A percentile compares a stretch with the other conserved stretches of the same genome.
phyloP scores from a whole-genome alignment of 169 alveolate genomes.

The Plasmodium chabaudi region DNA sequence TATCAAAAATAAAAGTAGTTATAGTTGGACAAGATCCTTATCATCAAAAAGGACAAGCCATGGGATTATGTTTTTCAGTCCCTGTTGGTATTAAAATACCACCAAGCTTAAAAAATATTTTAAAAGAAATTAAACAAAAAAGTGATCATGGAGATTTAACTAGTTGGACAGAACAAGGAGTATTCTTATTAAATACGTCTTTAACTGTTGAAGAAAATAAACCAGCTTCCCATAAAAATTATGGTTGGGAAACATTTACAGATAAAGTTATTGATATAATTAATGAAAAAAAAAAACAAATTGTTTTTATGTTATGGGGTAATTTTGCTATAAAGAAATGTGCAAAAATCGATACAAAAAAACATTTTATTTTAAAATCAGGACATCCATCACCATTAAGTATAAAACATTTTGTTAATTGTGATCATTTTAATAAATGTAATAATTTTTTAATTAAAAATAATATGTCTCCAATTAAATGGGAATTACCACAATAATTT shows the following conservation, averaged over 20 bases:
- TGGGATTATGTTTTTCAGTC: slow-evolving; percentile 98
- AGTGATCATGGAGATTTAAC: slow-evolving; percentile 96
- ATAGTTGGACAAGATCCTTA: slow-evolving; percentile 99
- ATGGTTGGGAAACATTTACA: slow-evolving; percentile 95
- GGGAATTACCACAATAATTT: slow-evolving; percentile 80
- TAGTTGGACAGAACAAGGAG: slow-evolving; percentile 99
- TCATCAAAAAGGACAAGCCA: slow-evolving; percentile 97
- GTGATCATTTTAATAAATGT: slow-evolving; percentile 90
- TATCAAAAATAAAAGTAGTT: slow-evolving; percentile 92
- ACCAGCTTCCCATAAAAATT: slow-evolving; percentile 76
- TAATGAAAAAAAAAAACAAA: slow-evolving; percentile 85
- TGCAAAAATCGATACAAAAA: slow-evolving; percentile 88
- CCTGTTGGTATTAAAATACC: slow-evolving; percentile 95
- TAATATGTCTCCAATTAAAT: slow-evolving; percentile 81
- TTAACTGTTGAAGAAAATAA: slow-evolving; percentile 92
- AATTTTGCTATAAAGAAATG: slow-evolving; percentile 94
- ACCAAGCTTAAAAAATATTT: slow-evolving; percentile 97
- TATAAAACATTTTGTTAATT: slow-evolving; percentile 78
- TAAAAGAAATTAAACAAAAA: slow-evolving; percentile 92
- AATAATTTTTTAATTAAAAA: slow-evolving; percentile 83
- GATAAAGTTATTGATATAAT: slow-evolving; percentile 89
- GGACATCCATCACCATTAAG: slow-evolving; percentile 99
- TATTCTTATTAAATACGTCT: slow-evolving; percentile 95
- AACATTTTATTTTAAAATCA: slow-evolving; percentile 93
- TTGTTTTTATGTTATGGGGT: slow-evolving; percentile 95